A percentile compares a stretch with the other conserved stretches of the same genome.
These are phyloP conservation scores for Guadua angustifolia DNA, from an alignment of 176 grass and related monocot species.

Conservation along the genomic window DNA sequence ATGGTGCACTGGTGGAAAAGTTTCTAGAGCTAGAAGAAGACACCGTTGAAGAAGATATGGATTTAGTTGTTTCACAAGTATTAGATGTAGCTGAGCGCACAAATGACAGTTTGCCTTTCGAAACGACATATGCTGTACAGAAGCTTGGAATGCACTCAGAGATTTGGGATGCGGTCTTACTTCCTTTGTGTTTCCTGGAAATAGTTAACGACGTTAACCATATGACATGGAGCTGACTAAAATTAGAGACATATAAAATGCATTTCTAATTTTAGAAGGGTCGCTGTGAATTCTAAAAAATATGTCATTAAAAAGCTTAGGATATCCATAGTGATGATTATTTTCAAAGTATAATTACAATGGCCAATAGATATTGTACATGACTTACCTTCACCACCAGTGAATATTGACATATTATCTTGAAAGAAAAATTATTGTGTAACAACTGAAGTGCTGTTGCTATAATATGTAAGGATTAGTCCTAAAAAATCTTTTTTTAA, in stretches of 20 bases:
- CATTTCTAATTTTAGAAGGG: neutral
- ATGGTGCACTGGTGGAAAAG: conserved; percentile 49
- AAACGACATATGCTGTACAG: conserved; percentile 77
- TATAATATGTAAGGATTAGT: neutral
- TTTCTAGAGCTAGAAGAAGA: conserved; percentile 62
- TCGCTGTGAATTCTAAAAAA: neutral
- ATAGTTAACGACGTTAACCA: neutral
- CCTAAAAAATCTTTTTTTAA: too few relatives aligned
- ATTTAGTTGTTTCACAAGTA: conserved; percentile 18
- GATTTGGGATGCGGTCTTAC: conserved; percentile 69
- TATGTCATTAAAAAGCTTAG: neutral
- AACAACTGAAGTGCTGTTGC: neutral
- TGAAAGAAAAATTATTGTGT: neutral
- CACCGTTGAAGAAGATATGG: conserved; percentile 52
- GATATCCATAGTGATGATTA: neutral
- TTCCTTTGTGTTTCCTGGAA: conserved; percentile 71
- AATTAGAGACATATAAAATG: neutral
- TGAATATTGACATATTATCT: neutral
- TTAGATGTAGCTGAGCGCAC: conserved; percentile 65
- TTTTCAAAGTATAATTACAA: neutral
- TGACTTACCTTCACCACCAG: neutral
- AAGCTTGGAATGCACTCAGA: conserved; percentile 74
- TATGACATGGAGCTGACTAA: neutral
- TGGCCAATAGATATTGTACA: neutral
- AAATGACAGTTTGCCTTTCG: conserved; percentile 77